phyloP scores from a whole-genome alignment of 495 filamentous ascomycete species.

The Penicilliopsis zonata region DNA sequence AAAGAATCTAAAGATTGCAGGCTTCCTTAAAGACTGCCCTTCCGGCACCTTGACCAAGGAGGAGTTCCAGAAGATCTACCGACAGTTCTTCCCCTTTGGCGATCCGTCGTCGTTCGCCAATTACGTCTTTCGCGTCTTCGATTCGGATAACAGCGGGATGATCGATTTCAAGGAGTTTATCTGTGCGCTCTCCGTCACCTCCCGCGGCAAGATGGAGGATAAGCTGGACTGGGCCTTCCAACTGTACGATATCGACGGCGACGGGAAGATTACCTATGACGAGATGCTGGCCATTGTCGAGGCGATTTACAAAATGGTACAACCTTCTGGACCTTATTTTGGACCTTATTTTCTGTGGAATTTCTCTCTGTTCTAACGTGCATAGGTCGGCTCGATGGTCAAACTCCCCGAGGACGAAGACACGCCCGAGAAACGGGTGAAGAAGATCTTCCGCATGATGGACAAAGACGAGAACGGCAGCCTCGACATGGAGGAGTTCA shows the following conservation, averaged over 20 bases:
- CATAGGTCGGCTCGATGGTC: conserved; percentile 94
- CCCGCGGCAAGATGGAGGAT: conserved; percentile 96
- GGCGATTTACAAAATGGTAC: conserved; percentile 99
- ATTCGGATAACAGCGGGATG: conserved; percentile 88
- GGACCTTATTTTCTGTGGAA: background rate
- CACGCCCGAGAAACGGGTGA: conserved; percentile 94
- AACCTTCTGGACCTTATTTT: background rate
- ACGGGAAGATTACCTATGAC: conserved; percentile 96
- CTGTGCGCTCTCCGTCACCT: conserved; percentile 93
- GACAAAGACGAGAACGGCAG: conserved; percentile 98
- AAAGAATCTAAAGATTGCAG: conserved; percentile 29
- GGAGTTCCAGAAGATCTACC: conserved; percentile 99
- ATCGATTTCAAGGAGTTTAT: conserved; percentile 99
- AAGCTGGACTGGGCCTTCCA: conserved; percentile 99
- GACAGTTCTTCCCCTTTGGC: conserved; percentile 98
- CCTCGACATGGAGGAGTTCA: conserved; percentile 92
- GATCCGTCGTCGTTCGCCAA: conserved; percentile 95
- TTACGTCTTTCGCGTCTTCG: conserved; percentile 99
- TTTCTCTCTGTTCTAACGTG: conserved; percentile 4
- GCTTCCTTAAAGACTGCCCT: conserved; percentile 96
- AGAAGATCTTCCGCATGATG: conserved; percentile 99
- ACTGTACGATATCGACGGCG: conserved; percentile 97
- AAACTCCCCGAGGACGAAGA: conserved; percentile 98
- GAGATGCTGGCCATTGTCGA: conserved; percentile 99
- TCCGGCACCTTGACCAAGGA: conserved; percentile 92